Percentiles rank a stretch among this genome's conserved stretches.
These are phyloP conservation scores for Cercospora sp. DNA, from an alignment of 2,329 filamentous ascomycete species.

Conservation along the genomic window DNA sequence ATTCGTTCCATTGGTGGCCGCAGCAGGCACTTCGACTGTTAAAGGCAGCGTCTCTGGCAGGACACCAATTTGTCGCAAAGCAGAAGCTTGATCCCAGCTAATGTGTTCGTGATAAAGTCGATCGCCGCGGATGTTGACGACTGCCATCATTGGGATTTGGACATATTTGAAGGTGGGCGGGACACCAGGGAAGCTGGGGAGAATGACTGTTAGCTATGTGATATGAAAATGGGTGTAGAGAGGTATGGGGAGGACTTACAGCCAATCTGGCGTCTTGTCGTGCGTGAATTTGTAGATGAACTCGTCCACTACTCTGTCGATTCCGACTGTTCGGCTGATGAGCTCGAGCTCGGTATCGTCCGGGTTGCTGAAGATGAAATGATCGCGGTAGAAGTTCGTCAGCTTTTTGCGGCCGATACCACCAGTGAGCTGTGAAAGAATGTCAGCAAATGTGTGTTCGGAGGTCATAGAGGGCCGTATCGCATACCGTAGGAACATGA, in stretches of 20 bases:
- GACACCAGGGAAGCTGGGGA: constrained; percentile 56
- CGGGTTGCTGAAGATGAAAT: constrained; percentile 75
- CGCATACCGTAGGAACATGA: constrained; percentile 62
- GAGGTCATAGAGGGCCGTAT: background rate
- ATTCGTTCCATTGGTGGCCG: constrained; percentile 12
- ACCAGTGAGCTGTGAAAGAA: constrained; percentile 50
- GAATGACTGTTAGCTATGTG: background rate
- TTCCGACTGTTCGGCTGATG: constrained; percentile 69
- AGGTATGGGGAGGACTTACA: constrained; percentile 52
- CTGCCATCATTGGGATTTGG: constrained; percentile 63
- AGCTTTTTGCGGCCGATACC: constrained; percentile 66
- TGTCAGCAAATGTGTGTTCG: background rate
- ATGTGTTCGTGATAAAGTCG: constrained; percentile 71
- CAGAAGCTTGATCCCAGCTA: constrained; percentile 67
- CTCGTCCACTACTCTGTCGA: constrained; percentile 71
- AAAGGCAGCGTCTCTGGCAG: constrained; percentile 66
- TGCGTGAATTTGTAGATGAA: constrained; percentile 68
- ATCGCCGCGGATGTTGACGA: constrained; percentile 69
- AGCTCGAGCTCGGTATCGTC: constrained; percentile 67
- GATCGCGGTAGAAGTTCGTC: constrained; percentile 67
- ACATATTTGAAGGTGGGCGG: constrained; percentile 58
- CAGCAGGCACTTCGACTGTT: constrained; percentile 47
- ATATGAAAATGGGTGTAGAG: background rate
- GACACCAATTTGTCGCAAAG: constrained; percentile 62
- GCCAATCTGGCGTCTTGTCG: constrained; percentile 64